Evolutionary conservation across 495 filamentous ascomycete species (phyloP).

Genomic region (Penicillium ucsense): DNA sequence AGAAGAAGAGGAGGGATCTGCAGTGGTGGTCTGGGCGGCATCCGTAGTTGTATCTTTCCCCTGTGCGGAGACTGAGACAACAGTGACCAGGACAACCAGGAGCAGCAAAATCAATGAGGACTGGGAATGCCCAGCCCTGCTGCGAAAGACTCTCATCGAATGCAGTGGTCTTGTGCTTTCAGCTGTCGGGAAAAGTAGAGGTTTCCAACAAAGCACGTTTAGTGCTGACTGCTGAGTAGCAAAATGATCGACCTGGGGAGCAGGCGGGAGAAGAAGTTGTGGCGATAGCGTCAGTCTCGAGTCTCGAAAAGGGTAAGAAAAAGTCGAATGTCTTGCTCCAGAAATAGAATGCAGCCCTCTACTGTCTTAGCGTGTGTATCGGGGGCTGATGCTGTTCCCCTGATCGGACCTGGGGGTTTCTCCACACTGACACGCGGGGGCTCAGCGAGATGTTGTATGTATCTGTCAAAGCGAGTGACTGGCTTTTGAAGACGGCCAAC

Average conservation of each 20-base stretch:
- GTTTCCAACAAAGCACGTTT: no score
- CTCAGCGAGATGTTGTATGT: background rate
- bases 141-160: conserved; percentile 14
- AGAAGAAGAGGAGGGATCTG: conserved; percentile 9
- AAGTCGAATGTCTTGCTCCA: background rate
- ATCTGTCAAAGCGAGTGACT: conserved; percentile 13
- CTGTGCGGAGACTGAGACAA: conserved; percentile 15
- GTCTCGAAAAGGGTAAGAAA: no score
- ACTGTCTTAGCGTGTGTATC: no score
- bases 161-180: background rate
- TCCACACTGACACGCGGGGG: background rate
- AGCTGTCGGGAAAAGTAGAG: no score
- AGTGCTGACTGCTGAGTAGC: no score
- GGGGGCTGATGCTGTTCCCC: conserved; percentile 1
- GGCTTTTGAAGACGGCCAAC: conserved; percentile 5
- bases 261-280: no score
- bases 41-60: conserved; percentile 7
- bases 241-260: no score
- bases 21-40: conserved; percentile 19
- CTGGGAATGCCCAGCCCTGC: conserved; percentile 17
- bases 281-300: no score
- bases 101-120: conserved; percentile 14
- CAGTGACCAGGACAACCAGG: conserved; percentile 14
- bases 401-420: background rate
- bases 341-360: background rate